Conservation (phyloP, 2,329 filamentous ascomycete genomes). For the Xylariales sp. region DNA sequence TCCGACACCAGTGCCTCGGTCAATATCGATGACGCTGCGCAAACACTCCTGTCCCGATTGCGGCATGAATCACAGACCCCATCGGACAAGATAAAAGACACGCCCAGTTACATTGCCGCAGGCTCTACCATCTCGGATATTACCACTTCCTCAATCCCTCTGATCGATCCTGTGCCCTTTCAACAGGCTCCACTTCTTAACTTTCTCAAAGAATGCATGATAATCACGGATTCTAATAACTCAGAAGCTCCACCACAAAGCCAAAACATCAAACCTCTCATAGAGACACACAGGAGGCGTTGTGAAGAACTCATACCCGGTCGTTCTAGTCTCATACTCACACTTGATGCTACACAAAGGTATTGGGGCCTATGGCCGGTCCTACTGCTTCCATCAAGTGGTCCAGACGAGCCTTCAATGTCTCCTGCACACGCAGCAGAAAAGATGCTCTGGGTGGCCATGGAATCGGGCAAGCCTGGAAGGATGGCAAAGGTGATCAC, state of each 20-base stretch:
- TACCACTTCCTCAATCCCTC: not conserved
- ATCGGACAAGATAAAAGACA: no score
- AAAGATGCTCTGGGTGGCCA: not conserved
- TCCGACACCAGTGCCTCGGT: not conserved
- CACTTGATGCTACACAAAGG: not conserved
- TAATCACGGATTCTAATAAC: not conserved
- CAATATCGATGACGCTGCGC: not conserved
- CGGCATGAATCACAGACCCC: no score
- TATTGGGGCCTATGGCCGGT: slow-evolving; percentile 6
- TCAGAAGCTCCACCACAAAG: not conserved
- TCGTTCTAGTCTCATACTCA: not conserved
- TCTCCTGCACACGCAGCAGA: not conserved
- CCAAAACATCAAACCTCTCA: not conserved
- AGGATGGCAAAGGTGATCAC: slow-evolving; percentile 1
- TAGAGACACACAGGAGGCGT: not conserved
- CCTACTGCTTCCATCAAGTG: not conserved
- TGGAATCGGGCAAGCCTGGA: not conserved
- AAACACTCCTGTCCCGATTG: slow-evolving; percentile 1
- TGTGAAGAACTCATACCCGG: not conserved
- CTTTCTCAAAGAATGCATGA: not conserved
- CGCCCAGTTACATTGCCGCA: no score
- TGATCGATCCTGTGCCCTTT: not conserved
- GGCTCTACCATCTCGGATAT: no score
- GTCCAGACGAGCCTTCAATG: not conserved
- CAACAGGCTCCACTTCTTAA: not conserved